Conservation (phyloP, 495 filamentous ascomycete genomes). For the Glarea lozoyensis region DNA sequence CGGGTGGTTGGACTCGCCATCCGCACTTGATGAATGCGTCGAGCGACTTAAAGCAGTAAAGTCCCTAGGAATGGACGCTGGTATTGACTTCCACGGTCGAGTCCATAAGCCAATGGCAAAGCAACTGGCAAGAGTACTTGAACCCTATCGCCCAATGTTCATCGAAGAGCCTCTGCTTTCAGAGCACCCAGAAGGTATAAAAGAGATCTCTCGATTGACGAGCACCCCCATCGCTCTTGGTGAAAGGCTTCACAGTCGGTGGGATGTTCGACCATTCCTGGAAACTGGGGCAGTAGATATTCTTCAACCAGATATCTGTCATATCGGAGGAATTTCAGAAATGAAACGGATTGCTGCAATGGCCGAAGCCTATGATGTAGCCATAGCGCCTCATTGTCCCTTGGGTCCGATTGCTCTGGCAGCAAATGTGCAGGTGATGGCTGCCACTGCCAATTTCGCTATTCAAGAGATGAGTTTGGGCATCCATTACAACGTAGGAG, state of each 20-base stretch:
- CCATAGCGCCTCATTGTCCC: slow-evolving; percentile 70
- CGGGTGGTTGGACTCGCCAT: slow-evolving; percentile 70
- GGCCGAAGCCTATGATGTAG: slow-evolving; percentile 72
- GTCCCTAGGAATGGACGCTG: slow-evolving; percentile 60
- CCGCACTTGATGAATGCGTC: slow-evolving; percentile 52
- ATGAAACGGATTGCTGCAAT: slow-evolving; percentile 61
- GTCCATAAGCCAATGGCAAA: slow-evolving; percentile 78
- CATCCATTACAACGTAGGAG: slow-evolving; percentile 68
- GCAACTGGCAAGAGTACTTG: slow-evolving; percentile 61
- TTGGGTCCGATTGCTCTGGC: slow-evolving; percentile 69
- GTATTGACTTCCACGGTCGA: slow-evolving; percentile 71
- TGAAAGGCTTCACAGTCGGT: slow-evolving; percentile 64
- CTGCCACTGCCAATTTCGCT: slow-evolving; percentile 57
- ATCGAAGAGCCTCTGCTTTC: slow-evolving; percentile 70
- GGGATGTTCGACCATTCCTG: slow-evolving; percentile 69
- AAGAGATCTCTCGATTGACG: slow-evolving; percentile 50
- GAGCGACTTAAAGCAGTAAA: slow-evolving; percentile 64
- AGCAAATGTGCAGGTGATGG: slow-evolving; percentile 60
- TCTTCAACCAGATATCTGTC: slow-evolving; percentile 68
- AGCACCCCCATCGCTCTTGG: slow-evolving; percentile 66
- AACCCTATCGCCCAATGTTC: slow-evolving; percentile 66
- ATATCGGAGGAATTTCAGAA: slow-evolving; percentile 71
- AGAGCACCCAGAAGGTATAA: slow-evolving; percentile 64
- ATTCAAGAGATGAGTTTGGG: slow-evolving; percentile 79
- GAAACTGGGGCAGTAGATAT: slow-evolving; percentile 63